Base-by-base conservation (phyloP, 1,284 basidiomycete species). In the Moesziomyces aphidis region DNA sequence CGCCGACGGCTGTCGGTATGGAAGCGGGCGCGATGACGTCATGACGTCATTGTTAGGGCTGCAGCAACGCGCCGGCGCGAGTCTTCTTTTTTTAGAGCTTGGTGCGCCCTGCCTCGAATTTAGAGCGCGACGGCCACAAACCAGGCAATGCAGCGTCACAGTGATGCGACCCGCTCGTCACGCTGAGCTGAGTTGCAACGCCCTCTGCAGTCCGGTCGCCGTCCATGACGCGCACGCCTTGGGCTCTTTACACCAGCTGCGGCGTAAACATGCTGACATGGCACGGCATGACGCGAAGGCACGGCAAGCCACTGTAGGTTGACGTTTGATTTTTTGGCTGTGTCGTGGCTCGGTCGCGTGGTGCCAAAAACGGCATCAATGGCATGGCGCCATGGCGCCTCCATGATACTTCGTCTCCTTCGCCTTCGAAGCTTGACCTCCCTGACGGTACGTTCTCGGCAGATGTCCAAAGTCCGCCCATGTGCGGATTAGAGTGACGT, bases 71-170 rank as follows among this genome's bases (percentile, higher is more conserved):
- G 10, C 15, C 48, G 22, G 10, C n/a, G 47, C 13, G 42, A 45
- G 55, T 50, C 56, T 56, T 44, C 49, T 53, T 65, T 65, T 65
- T 65, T 58, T 58, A 50, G 55, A 57, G 61, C 54, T 50, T 8
- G 24, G 39, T 24, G 39, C 19, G 1, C 6, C 13, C 15, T 15
- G 28, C 9, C 24, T 28, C 26, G 15, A 23, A 50, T 50, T 42
- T 42, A 42, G 39, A 42, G 39, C 39, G 39, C 19, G 39, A 19
- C 17, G 26, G 26, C 26, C 6, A 28, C 5, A 8, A 28, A 28
- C 6, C 17, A 19, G 39, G 5, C 15, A 19, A 42, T 5, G 3
- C 17, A 17, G 15, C 39, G 39, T 42, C 39, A 42, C 39, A 19
- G 13, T 7, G 39, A 17, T 19, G 19, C 39, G 15, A 5, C 11